Evolutionary conservation across 2,329 filamentous ascomycete genomes (phyloP), one percentile per base, ranked within the genome.

Genomic region (Aspergillus uvarum): DNA sequence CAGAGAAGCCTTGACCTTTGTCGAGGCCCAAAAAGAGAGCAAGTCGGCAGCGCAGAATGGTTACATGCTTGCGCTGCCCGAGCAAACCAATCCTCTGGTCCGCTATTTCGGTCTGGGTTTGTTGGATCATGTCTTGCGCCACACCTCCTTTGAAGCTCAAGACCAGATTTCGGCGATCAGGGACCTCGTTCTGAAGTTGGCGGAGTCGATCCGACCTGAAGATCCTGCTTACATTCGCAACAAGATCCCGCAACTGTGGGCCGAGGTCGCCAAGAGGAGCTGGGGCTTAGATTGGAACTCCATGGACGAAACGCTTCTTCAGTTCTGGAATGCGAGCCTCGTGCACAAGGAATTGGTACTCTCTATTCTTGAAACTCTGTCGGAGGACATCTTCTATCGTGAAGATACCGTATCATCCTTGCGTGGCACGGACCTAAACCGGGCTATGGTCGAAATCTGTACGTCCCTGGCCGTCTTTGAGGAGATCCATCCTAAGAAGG

Each of bases 211-310:
- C 48, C 82, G 85, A 5, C 83, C 84, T 50, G 83, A 87, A 21
- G 94, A 98, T 72, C 91, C 92, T 2, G 76, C 84, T 32, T 99
- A 93, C 73, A 81, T 97, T 65, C 85, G 94, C 67, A 98, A 96
- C 82, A 99, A 99, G 79, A 89, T 95, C 35, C 92, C 91, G 29
- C 90, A 96, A 77, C 80, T 99, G 63, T 99, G 95, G 95, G 91
- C 93, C 7, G 95, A 98, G 76, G 83, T 96, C 56, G 92, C 93
- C 47, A 98, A 98, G 80, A 86, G 94, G 69, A 90, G 87, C 72
- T 99, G 95, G 95, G 91, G 85, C n/a, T 83, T 86, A 32, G 90
- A 95, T 63, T 99, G 96, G 95, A 87, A 90, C 81, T 88, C 96
- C 72, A 96, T 99, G 94, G 96, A 99, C 74, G 80, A 87, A 64